phyloP scores from a whole-genome alignment of 2,329 filamentous ascomycete species.

The Tolypocladium ophioglossoides region DNA sequence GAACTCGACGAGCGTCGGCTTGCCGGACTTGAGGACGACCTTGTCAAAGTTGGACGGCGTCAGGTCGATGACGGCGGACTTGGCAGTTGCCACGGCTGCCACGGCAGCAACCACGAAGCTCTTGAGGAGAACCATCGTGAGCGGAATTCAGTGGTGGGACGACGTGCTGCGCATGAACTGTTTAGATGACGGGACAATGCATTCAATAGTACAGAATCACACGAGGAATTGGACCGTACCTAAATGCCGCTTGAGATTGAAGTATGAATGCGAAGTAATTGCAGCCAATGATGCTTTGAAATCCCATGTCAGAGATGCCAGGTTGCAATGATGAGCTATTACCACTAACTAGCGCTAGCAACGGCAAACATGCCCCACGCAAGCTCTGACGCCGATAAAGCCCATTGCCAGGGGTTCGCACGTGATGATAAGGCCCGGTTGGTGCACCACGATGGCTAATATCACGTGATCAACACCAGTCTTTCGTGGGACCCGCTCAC shows the following conservation, averaged over 20 bases:
- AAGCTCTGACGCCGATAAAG: background rate
- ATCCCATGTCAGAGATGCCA: slow-evolving; percentile 14
- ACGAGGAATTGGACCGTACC: background rate
- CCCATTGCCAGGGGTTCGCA: background rate
- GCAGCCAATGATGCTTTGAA: background rate
- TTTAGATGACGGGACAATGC: background rate
- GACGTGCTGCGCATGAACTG: background rate
- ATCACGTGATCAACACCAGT: background rate
- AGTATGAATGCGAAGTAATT: background rate
- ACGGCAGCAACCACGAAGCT: slow-evolving; percentile 48
- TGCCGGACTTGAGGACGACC: slow-evolving; percentile 80
- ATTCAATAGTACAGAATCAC: background rate
- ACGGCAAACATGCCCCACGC: background rate
- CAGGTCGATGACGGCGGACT: slow-evolving; percentile 82
- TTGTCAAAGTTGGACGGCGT: slow-evolving; percentile 85
- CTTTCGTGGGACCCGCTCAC: background rate
- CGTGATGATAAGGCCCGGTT: slow-evolving; percentile 12
- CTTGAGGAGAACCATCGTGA: slow-evolving; percentile 47
- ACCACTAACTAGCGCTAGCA: background rate
- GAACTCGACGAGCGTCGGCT: slow-evolving; percentile 94
- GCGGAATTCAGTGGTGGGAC: slow-evolving; percentile 4
- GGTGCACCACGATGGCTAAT: background rate
- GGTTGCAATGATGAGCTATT: slow-evolving; percentile 14
- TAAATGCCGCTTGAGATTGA: background rate
- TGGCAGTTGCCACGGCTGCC: slow-evolving; percentile 48